phyloP scores from a whole-genome alignment of 495 filamentous ascomycete genomes.

The Xylaria nigripes region DNA sequence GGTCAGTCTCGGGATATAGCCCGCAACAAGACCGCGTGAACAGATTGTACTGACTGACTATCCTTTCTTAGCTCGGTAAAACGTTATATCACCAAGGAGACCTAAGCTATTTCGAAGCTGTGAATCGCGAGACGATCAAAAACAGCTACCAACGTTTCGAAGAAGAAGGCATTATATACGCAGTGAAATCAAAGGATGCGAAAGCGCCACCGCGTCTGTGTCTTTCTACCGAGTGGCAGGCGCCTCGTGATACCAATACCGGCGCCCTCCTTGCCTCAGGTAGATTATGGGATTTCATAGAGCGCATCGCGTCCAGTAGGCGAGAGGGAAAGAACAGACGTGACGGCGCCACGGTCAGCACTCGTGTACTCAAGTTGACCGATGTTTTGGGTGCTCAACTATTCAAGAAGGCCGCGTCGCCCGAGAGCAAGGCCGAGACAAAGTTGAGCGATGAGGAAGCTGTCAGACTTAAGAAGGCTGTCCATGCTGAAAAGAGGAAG shows the following conservation, averaged over 20 bases:
- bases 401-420: constrained; percentile 35
- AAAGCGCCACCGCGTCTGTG: constrained; percentile 50
- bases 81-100: constrained; percentile 97
- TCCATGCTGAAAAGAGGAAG: constrained; percentile 34
- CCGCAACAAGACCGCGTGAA: neutral
- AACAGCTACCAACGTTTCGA: constrained; percentile 84
- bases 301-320: constrained; percentile 71
- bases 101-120: constrained; percentile 91
- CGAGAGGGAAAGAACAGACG: constrained; percentile 91
- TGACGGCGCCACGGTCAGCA: constrained; percentile 82
- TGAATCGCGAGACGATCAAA: constrained; percentile 94
- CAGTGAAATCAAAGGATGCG: constrained; percentile 55
- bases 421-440: constrained; percentile 25
- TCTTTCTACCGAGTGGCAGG: constrained; percentile 72
- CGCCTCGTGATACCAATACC: constrained; percentile 50
- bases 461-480: constrained; percentile 23
- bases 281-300: constrained; percentile 80
- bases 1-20: constrained; percentile 36
- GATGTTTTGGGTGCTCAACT: constrained; percentile 47
- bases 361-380: constrained; percentile 69
- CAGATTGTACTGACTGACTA: constrained; percentile 18
- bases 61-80: constrained; percentile 65
- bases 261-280: constrained; percentile 60
- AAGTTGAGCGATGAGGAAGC: constrained; percentile 37
- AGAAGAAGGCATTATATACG: constrained; percentile 79